phyloP scores from a whole-genome alignment of 75 land plant genomes.

The Pinus albicaulis region DNA sequence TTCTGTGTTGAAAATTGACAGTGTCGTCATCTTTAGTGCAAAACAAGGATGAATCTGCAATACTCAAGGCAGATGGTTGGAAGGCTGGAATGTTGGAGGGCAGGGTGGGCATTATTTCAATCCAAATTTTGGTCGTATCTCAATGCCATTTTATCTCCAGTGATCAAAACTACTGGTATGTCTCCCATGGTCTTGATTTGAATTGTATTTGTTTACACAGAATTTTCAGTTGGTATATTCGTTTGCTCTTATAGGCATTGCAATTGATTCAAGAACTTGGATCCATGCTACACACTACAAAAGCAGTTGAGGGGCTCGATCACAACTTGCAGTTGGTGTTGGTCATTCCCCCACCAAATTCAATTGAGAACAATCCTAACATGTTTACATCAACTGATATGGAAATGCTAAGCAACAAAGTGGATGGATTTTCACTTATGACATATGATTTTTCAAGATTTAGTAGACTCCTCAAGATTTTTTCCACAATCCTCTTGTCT shows the following conservation, averaged over 20 bases:
- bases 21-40: no score
- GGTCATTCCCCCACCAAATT: slow-evolving; percentile 84
- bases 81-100: no score
- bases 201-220: not conserved
- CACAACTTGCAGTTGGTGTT: slow-evolving; percentile 59
- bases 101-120: no score
- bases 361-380: slow-evolving; percentile 37
- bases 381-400: slow-evolving; percentile 76
- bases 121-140: no score
- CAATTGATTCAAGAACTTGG: slow-evolving; percentile 68
- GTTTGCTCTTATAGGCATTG: slow-evolving; percentile 51
- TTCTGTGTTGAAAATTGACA: no score
- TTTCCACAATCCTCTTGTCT: no score
- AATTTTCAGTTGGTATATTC: not conserved
- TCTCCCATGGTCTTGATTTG: not conserved
- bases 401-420: slow-evolving; percentile 41
- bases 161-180: not conserved
- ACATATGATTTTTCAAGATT: slow-evolving; percentile 95
- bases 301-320: slow-evolving; percentile 14
- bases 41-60: no score
- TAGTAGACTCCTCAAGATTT: no score
- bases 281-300: slow-evolving; percentile 53
- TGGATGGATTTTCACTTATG: slow-evolving; percentile 96
- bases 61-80: no score
- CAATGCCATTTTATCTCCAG: no score